These are phyloP conservation scores for Oropetium thomaeum DNA, from an alignment of 176 grass and related monocot genomes.

Conservation along the genomic window DNA sequence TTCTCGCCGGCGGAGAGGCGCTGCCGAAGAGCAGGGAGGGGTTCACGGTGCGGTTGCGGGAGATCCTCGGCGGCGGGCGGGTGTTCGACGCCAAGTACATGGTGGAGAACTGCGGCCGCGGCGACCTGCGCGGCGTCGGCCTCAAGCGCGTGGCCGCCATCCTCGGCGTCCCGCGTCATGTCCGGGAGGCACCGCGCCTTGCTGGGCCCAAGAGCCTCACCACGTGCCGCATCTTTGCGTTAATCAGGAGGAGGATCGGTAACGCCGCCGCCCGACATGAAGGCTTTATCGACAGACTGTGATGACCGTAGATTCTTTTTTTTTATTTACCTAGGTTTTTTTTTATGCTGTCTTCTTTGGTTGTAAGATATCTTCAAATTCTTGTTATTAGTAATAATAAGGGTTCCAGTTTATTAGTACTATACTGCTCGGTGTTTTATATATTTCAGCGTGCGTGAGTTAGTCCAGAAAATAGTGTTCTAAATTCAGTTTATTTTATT, in stretches of 20 bases:
- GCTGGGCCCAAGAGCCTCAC: background rate
- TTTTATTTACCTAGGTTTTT: too few relatives aligned
- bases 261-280: background rate
- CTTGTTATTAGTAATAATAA: too few relatives aligned
- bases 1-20: background rate
- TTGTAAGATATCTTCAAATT: too few relatives aligned
- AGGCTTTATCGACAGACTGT: background rate
- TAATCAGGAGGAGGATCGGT: background rate
- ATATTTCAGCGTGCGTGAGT: too few relatives aligned
- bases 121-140: background rate
- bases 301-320: background rate
- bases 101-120: background rate
- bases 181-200: background rate
- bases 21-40: background rate
- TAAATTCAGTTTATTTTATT: too few relatives aligned
- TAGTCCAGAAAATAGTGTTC: too few relatives aligned
- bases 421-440: too few relatives aligned
- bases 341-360: too few relatives aligned
- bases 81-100: background rate
- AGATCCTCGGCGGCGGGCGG: background rate
- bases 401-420: too few relatives aligned
- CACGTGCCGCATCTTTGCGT: background rate
- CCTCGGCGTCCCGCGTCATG: background rate
- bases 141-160: background rate
- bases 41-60: background rate